Conservation (phyloP, 768 basidiomycete genomes). For the Artomyces pyxidatus region DNA sequence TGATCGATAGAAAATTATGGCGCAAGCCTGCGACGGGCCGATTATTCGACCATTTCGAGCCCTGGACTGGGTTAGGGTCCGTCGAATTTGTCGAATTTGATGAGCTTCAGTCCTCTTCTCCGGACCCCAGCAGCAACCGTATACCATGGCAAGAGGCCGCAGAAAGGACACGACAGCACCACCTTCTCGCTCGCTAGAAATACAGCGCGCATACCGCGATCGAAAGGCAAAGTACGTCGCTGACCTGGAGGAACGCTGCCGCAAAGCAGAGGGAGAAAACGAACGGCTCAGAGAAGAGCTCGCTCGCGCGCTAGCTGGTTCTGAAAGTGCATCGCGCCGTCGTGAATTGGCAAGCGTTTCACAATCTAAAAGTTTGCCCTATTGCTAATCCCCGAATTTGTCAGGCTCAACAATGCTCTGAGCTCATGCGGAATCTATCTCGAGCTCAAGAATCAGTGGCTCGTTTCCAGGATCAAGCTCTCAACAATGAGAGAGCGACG, state of each 20-base stretch:
- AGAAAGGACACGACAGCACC: slow-evolving; percentile 11
- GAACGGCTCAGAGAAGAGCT: slow-evolving; percentile 9
- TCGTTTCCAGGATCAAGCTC: slow-evolving; percentile 4
- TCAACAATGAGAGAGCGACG: no score
- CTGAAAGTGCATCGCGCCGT: background rate
- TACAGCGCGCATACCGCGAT: slow-evolving; percentile 15
- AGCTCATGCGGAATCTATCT: slow-evolving; percentile 11
- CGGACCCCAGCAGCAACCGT: background rate
- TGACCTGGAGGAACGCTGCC: slow-evolving; percentile 13
- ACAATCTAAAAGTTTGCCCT: background rate
- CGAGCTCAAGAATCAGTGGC: slow-evolving; percentile 3
- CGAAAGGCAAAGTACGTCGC: slow-evolving; percentile 10
- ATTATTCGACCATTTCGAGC: no score
- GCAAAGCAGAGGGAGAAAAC: slow-evolving; percentile 13
- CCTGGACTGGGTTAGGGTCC: slow-evolving; percentile 4
- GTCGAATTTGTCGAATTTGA: slow-evolving; percentile 3
- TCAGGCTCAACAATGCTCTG: slow-evolving; percentile 8
- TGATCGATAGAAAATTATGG: no score
- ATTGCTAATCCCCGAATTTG: background rate
- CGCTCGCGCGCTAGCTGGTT: slow-evolving; percentile 5
- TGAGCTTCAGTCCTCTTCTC: slow-evolving; percentile 1
- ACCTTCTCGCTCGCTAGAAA: slow-evolving; percentile 8
- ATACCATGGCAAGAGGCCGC: slow-evolving; percentile 12
- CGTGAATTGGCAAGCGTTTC: slow-evolving; percentile 3
- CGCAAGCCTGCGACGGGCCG: no score